A percentile compares a stretch with the other conserved stretches of the same genome.
These are phyloP conservation scores for Hypoxylon sp. DNA, from an alignment of 2,329 filamentous ascomycete genomes.

Conservation along the genomic window DNA sequence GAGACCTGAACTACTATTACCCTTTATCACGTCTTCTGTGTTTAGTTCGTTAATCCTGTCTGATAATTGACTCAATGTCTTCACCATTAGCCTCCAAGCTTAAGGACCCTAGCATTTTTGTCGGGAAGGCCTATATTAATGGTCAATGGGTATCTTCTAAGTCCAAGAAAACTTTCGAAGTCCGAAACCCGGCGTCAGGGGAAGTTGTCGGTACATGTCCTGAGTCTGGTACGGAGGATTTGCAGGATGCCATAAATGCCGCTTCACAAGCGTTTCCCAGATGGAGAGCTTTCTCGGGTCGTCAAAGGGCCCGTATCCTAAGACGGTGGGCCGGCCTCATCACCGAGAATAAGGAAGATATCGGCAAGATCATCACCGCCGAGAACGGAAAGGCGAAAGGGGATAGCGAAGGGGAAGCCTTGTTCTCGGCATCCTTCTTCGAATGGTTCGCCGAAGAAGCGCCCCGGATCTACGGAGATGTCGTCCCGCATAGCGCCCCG, in stretches of 20 bases:
- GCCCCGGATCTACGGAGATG: constrained; percentile 64
- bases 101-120: constrained; percentile 68
- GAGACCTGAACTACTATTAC: too few species aligned
- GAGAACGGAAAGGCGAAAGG: constrained; percentile 73
- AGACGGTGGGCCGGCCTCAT: constrained; percentile 70
- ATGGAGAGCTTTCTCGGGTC: constrained; percentile 64
- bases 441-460: constrained; percentile 70
- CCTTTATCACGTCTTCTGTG: too few species aligned
- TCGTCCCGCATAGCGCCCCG: constrained; percentile 63
- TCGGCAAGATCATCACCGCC: constrained; percentile 71
- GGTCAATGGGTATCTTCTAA: constrained; percentile 75
- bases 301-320: constrained; percentile 65
- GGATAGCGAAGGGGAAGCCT: constrained; percentile 63
- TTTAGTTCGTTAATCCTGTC: not conserved
- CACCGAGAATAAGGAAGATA: constrained; percentile 68
- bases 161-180: constrained; percentile 76
- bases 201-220: constrained; percentile 73
- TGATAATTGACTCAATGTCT: too few species aligned
- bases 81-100: constrained; percentile 43
- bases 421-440: constrained; percentile 64
- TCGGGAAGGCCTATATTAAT: constrained; percentile 66
- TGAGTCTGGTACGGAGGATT: constrained; percentile 72
- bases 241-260: constrained; percentile 72
- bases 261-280: constrained; percentile 67
- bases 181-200: constrained; percentile 73